Percentiles rank a stretch among this genome's conserved stretches.
Evolutionary conservation across 2,329 filamentous ascomycete genomes (phyloP).

Genomic region (Hypoxylon sp.): DNA sequence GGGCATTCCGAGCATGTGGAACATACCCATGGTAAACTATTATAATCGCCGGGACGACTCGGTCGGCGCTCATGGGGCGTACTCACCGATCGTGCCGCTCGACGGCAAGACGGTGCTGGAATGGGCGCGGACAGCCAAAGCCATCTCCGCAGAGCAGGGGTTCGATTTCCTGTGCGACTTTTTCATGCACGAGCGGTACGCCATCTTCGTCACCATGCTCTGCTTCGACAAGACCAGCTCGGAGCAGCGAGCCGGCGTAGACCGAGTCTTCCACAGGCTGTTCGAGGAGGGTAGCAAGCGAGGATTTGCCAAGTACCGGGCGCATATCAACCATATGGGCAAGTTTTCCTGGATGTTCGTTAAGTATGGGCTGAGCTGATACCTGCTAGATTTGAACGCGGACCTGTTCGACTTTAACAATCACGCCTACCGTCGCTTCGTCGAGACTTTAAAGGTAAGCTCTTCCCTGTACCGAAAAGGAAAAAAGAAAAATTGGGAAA

Average conservation of each 20-base stretch:
- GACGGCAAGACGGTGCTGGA: slow-evolving; percentile 51
- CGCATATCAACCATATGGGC: slow-evolving; percentile 53
- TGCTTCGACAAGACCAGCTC: slow-evolving; percentile 55
- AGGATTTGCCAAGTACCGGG: slow-evolving; percentile 50
- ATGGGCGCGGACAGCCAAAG: slow-evolving; percentile 52
- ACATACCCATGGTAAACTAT: slow-evolving; percentile 49
- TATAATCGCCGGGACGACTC: slow-evolving; percentile 44
- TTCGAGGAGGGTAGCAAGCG: slow-evolving; percentile 47
- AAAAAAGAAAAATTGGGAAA: background rate
- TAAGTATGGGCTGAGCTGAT: background rate
- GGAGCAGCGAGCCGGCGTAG: slow-evolving; percentile 48
- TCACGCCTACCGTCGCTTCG: slow-evolving; percentile 50
- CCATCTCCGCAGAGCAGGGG: slow-evolving; percentile 51
- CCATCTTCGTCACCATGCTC: slow-evolving; percentile 58
- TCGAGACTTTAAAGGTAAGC: slow-evolving; percentile 50
- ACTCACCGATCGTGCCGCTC: slow-evolving; percentile 49
- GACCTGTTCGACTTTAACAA: slow-evolving; percentile 51
- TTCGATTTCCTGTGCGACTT: slow-evolving; percentile 57
- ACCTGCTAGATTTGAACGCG: slow-evolving; percentile 46
- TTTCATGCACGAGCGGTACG: slow-evolving; percentile 57
- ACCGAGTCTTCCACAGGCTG: slow-evolving; percentile 46
- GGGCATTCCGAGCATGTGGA: slow-evolving; percentile 49
- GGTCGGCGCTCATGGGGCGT: slow-evolving; percentile 49
- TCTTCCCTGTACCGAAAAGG: background rate
- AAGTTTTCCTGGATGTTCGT: slow-evolving; percentile 15